Conservation (phyloP, 179 eudicot species). For the Gypsophila paniculata region DNA sequence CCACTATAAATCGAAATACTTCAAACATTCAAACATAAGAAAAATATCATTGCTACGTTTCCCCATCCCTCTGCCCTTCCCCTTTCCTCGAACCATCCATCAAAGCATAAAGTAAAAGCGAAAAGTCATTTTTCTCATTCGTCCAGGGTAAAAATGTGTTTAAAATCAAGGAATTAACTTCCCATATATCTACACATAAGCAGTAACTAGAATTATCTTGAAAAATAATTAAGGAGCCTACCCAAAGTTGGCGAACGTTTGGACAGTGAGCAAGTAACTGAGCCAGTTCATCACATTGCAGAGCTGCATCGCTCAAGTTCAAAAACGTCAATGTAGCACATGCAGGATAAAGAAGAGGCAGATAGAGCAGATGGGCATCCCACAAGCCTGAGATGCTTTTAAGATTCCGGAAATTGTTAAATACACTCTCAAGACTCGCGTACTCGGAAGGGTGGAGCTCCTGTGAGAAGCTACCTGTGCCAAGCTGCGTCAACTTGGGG, state of each 20-base stretch:
- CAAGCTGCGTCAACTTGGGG: constrained; percentile 66
- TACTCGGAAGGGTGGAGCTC: constrained; percentile 49
- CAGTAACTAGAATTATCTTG: neutral
- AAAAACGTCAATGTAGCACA: constrained; percentile 60
- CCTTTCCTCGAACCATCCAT: too few species aligned
- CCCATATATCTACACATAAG: neutral
- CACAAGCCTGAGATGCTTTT: constrained; percentile 61
- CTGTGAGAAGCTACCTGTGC: constrained; percentile 72
- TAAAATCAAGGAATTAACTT: neutral
- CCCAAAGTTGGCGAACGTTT: constrained; percentile 82
- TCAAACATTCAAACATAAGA: neutral
- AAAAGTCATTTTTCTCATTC: neutral
- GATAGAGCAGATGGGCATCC: constrained; percentile 49
- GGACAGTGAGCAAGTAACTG: constrained; percentile 66
- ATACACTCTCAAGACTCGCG: constrained; percentile 44
- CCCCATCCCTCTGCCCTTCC: too few species aligned
- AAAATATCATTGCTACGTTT: neutral
- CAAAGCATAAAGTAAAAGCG: too few species aligned
- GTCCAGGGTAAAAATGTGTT: too few species aligned
- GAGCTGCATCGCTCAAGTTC: constrained; percentile 62
- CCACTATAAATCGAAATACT: too few species aligned
- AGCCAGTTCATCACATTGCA: constrained; percentile 54
- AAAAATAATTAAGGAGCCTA: constrained; percentile 29
- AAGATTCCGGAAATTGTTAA: constrained; percentile 50
- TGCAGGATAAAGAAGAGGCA: constrained; percentile 57